Evolutionary conservation across 2,329 filamentous ascomycete genomes (phyloP).

Genomic region (Hymenoscyphus occultus): DNA sequence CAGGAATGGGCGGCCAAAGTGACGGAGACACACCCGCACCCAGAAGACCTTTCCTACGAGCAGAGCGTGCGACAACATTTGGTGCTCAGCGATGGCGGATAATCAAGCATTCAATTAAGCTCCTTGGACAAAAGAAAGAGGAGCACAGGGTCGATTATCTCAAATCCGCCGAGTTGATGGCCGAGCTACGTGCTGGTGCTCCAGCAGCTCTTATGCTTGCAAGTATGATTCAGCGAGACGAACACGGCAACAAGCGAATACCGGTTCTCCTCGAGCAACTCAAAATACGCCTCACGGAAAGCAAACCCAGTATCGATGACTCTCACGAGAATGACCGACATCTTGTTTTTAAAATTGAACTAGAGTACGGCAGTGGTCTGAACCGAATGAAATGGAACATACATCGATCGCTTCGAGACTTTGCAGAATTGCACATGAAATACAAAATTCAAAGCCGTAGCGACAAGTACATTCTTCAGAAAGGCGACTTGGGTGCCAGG

Average conservation of each 20-base stretch:
- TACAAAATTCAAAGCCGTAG: conserved; percentile 86
- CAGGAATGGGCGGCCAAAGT: conserved; percentile 59
- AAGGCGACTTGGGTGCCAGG: conserved; percentile 60
- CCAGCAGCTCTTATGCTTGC: conserved; percentile 92
- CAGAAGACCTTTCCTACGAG: conserved; percentile 55
- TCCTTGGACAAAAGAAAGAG: conserved; percentile 76
- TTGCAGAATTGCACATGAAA: conserved; percentile 87
- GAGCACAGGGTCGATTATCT: conserved; percentile 84
- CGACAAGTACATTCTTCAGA: conserved; percentile 74
- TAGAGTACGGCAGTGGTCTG: conserved; percentile 93
- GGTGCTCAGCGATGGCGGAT: conserved; percentile 86
- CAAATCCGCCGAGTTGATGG: conserved; percentile 95
- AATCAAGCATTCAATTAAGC: conserved; percentile 83
- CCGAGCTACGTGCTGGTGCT: conserved; percentile 86
- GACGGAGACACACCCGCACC: conserved; percentile 62
- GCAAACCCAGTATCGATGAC: conserved; percentile 59
- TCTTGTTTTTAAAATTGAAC: conserved; percentile 82
- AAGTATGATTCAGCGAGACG: conserved; percentile 96
- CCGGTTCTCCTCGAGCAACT: conserved; percentile 93
- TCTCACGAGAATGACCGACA: conserved; percentile 59
- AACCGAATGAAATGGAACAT: conserved; percentile 98
- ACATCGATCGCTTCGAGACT: conserved; percentile 80
- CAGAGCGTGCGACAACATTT: conserved; percentile 68
- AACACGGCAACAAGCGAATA: conserved; percentile 91
- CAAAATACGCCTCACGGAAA: conserved; percentile 83